These are phyloP conservation scores for Phallus indusiatus DNA, from an alignment of 768 basidiomycete species.

Conservation along the genomic window DNA sequence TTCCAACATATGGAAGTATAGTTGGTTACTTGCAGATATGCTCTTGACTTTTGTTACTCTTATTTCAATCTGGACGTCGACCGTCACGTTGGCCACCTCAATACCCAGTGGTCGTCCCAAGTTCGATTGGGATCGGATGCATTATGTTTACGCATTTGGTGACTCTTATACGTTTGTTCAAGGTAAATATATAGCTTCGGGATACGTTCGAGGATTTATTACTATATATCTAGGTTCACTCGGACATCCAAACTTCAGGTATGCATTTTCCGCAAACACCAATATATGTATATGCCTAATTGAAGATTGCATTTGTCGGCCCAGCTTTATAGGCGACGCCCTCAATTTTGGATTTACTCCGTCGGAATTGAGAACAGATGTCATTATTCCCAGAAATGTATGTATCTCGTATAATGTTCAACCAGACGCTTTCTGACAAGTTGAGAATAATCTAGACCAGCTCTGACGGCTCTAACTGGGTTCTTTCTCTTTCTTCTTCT, in stretches of 20 bases:
- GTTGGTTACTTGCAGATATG: background rate
- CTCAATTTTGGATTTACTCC: slow-evolving; percentile 33
- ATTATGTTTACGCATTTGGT: slow-evolving; percentile 44
- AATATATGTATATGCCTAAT: background rate
- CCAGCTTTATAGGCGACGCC: slow-evolving; percentile 42
- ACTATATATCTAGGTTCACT: slow-evolving; percentile 12
- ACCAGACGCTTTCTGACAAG: background rate
- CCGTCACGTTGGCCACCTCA: background rate
- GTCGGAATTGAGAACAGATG: slow-evolving; percentile 29
- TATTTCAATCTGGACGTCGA: background rate
- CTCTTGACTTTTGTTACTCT: background rate
- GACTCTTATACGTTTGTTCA: slow-evolving; percentile 50
- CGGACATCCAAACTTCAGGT: slow-evolving; percentile 45
- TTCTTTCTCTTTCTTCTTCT: slow-evolving; percentile 13
- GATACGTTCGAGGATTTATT: background rate
- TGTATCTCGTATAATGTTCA: slow-evolving; percentile 3
- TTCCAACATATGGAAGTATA: background rate
- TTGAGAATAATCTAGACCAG: slow-evolving; percentile 30
- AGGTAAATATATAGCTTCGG: slow-evolving; percentile 20
- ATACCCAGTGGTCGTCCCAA: background rate
- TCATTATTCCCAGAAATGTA: slow-evolving; percentile 39
- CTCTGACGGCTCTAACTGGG: slow-evolving; percentile 47
- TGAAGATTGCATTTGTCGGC: background rate
- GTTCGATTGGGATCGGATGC: slow-evolving; percentile 35
- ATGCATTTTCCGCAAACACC: background rate